Conservation (phyloP, 202 grass and related monocot genomes). For the Miscanthus sacchariflorus region DNA sequence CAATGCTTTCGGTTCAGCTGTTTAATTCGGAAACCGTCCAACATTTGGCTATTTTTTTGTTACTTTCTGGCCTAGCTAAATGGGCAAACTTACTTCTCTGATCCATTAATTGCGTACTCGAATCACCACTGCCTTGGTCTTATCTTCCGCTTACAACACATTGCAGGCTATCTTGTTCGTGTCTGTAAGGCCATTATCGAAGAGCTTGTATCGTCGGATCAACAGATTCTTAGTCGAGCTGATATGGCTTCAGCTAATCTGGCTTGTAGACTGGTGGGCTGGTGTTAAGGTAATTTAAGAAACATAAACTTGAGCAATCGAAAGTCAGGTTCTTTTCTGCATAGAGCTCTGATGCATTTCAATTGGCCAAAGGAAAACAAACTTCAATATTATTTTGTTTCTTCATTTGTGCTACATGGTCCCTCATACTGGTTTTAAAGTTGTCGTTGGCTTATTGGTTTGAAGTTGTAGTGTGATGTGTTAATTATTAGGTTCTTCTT, state of each 20-base stretch:
- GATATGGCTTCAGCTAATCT: conserved; percentile 84
- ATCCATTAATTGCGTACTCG: neutral
- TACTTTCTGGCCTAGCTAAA: neutral
- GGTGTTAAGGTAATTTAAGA: conserved; percentile 68
- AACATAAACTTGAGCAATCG: neutral
- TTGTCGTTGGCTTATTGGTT: neutral
- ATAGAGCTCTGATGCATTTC: neutral
- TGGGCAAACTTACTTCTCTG: neutral
- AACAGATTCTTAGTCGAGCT: conserved; percentile 77
- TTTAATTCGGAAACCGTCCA: neutral
- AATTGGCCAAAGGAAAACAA: neutral
- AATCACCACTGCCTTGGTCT: neutral
- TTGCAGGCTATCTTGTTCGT: conserved; percentile 63
- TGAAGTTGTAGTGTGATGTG: neutral
- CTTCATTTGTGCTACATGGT: neutral
- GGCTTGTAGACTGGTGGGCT: conserved; percentile 94
- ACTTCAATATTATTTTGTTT: neutral
- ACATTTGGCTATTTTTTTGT: neutral
- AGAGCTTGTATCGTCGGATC: conserved; percentile 69
- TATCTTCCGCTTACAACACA: neutral
- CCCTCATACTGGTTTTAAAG: neutral
- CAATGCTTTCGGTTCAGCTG: conserved; percentile 19
- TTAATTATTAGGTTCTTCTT: neutral
- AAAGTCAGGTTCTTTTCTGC: neutral
- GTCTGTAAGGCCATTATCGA: conserved; percentile 71